phyloP scores from a whole-genome alignment of 2,329 filamentous ascomycete genomes.

The Aureobasidium subglaciale region DNA sequence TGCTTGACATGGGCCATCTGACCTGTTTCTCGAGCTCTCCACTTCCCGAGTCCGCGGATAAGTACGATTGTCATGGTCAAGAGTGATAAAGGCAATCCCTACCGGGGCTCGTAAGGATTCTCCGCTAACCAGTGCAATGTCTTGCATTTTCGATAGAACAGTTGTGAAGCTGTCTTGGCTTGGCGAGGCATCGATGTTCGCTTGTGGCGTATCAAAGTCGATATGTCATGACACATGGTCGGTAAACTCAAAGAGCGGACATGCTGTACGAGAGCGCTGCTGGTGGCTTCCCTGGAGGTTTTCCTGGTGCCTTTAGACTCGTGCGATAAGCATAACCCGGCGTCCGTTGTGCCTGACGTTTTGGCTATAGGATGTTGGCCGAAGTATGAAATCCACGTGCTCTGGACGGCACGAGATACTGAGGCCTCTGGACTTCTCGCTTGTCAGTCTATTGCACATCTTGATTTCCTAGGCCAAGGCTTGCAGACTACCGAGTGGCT shows the following conservation, averaged over 20 bases:
- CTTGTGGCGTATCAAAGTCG: constrained; percentile 1
- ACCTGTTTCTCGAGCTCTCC: not conserved
- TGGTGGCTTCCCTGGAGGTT: no score
- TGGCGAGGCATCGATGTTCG: not conserved
- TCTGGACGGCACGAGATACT: not conserved
- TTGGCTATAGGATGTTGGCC: constrained; percentile 8
- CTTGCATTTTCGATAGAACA: constrained; percentile 14
- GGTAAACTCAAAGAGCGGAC: not conserved
- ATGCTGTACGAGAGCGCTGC: no score
- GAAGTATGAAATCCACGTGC: not conserved
- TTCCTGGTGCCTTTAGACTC: not conserved
- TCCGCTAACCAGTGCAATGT: constrained; percentile 11
- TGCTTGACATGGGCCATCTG: not conserved
- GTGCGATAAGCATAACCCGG: constrained; percentile 11
- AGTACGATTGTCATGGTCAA: not conserved
- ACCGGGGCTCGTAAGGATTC: not conserved
- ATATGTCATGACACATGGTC: constrained; percentile 7
- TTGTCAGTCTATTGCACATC: not conserved
- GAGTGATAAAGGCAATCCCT: not conserved
- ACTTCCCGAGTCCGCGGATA: not conserved
- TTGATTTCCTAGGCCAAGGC: not conserved
- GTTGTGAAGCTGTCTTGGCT: constrained; percentile 1
- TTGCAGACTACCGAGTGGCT: constrained; percentile 6
- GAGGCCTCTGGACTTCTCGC: not conserved
- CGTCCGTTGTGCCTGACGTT: constrained; percentile 4